Evolutionary conservation across 495 filamentous ascomycete species (phyloP).

Genomic region (Letharia lupina): DNA sequence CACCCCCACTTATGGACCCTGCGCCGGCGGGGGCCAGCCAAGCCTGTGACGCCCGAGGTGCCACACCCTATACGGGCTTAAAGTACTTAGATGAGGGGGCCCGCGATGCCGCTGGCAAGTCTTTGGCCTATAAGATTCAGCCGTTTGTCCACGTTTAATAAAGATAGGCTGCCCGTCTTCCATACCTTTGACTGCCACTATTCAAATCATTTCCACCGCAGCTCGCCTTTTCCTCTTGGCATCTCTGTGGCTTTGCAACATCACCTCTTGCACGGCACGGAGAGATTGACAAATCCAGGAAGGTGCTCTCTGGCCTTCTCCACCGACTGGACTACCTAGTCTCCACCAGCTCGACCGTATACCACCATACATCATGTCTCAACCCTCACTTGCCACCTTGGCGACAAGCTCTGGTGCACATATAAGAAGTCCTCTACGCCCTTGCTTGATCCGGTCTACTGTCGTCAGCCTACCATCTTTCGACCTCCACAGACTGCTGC

Average conservation of each 20-base stretch:
- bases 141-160: neutral
- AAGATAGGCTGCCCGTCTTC: conserved; percentile 2
- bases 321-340: neutral
- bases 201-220: neutral
- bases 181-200: neutral
- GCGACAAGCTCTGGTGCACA: neutral
- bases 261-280: neutral
- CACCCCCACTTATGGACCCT: too few species aligned
- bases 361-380: neutral
- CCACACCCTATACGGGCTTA: too few species aligned
- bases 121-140: neutral
- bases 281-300: neutral
- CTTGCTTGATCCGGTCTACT: neutral
- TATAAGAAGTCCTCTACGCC: neutral
- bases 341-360: neutral
- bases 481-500: neutral
- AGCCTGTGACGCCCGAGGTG: neutral
- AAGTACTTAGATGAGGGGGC: too few species aligned
- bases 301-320: neutral
- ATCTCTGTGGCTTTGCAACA: neutral
- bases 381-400: neutral
- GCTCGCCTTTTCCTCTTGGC: conserved; percentile 1
- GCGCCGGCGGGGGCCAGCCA: neutral
- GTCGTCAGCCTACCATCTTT: neutral
- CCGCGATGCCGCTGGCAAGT: neutral